Evolutionary conservation across 2,329 filamentous ascomycete genomes (phyloP).

Genomic region (Elsinoe fawcettii): DNA sequence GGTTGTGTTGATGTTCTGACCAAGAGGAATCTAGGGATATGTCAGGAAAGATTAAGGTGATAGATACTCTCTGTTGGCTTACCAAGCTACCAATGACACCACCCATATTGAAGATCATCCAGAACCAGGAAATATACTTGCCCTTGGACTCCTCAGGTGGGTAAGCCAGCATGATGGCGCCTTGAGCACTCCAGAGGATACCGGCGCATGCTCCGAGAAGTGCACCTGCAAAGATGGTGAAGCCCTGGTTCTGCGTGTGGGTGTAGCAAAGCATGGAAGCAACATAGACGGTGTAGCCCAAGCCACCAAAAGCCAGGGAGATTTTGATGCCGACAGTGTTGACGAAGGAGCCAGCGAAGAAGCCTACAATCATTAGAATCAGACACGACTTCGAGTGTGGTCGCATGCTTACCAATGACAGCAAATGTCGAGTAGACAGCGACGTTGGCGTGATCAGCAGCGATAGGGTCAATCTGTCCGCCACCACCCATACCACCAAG

Average conservation of each 20-base stretch:
- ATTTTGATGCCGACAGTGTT: conserved; percentile 65
- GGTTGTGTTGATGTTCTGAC: conserved; percentile 58
- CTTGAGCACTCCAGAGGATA: conserved; percentile 74
- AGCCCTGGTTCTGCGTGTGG: conserved; percentile 59
- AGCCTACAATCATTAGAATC: conserved; percentile 29
- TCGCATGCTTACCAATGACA: conserved; percentile 37
- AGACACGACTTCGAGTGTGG: not conserved
- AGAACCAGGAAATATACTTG: conserved; percentile 82
- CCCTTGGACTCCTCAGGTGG: conserved; percentile 75
- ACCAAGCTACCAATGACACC: conserved; percentile 74
- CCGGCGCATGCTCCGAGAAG: conserved; percentile 72
- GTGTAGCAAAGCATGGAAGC: conserved; percentile 63
- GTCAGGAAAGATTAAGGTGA: not conserved
- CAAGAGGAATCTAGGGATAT: conserved; percentile 55
- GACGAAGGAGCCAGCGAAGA: conserved; percentile 63
- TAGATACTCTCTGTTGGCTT: conserved; percentile 23
- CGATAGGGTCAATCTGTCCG: conserved; percentile 40
- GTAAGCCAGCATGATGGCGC: conserved; percentile 85
- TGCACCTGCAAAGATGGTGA: conserved; percentile 68
- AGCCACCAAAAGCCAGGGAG: conserved; percentile 62
- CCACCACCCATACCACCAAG: conserved; percentile 45
- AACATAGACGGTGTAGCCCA: conserved; percentile 71
- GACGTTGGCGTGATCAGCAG: conserved; percentile 58
- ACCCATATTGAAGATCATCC: conserved; percentile 91
- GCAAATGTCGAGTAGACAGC: conserved; percentile 67